These are phyloP conservation scores for Citrus australasica DNA, from an alignment of 345 rosid species.

Conservation along the genomic window DNA sequence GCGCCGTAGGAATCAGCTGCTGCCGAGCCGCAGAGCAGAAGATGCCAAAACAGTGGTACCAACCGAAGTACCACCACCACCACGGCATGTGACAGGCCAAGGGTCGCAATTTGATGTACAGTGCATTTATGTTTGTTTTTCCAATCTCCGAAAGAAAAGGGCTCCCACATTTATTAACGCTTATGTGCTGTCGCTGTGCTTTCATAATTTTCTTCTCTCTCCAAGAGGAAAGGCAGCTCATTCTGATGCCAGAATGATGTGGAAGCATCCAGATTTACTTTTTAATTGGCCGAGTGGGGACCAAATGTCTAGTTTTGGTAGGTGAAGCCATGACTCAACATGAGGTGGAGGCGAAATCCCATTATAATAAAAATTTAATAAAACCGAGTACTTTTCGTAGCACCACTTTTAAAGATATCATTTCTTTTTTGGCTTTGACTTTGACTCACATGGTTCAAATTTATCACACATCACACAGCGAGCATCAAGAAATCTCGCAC, in stretches of 20 bases:
- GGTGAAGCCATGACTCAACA: not conserved
- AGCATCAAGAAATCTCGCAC: not conserved
- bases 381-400: too few relatives aligned
- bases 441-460: not conserved
- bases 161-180: too few relatives aligned
- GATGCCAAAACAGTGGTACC: too few relatives aligned
- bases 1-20: too few relatives aligned
- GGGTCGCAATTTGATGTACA: too few relatives aligned
- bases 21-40: too few relatives aligned
- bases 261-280: conserved; percentile 1
- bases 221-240: not conserved
- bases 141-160: too few relatives aligned
- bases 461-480: too few relatives aligned
- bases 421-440: not conserved
- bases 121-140: too few relatives aligned
- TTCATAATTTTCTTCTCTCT: not conserved
- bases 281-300: not conserved
- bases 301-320: not conserved
- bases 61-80: not conserved
- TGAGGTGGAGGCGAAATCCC: not conserved
- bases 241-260: conserved; percentile 10
- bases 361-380: too few relatives aligned
- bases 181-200: too few relatives aligned
- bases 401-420: not conserved
- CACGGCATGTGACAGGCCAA: not conserved